phyloP scores from a whole-genome alignment of 2,329 filamentous ascomycete genomes.

The Penicillium frequentans region DNA sequence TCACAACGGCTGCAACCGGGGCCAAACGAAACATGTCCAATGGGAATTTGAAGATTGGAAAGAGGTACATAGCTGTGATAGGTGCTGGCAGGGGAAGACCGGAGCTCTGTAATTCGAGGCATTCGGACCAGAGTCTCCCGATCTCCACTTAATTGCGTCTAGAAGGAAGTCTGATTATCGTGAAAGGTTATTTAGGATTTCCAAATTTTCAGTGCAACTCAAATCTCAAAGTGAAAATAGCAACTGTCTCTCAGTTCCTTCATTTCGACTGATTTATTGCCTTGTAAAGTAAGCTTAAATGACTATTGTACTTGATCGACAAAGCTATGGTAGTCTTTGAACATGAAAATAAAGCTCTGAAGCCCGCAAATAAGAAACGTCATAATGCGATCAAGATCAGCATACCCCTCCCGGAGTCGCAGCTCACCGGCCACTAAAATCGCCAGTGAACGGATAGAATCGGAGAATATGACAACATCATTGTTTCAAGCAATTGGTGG shows the following conservation, averaged over 20 bases:
- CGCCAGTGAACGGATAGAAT: slow-evolving; percentile 16
- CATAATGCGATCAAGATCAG: slow-evolving; percentile 14
- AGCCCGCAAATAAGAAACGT: slow-evolving; percentile 9
- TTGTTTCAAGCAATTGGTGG: background rate
- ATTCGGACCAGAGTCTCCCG: background rate
- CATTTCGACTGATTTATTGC: background rate
- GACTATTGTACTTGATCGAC: background rate
- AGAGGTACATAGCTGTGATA: background rate
- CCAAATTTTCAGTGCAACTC: background rate
- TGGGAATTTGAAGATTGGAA: background rate
- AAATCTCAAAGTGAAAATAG: background rate
- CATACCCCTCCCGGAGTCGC: slow-evolving; percentile 4
- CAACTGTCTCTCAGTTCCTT: background rate
- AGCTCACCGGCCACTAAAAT: slow-evolving; percentile 12
- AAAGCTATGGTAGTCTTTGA: background rate
- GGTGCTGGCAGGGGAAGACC: background rate
- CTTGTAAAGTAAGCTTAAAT: background rate
- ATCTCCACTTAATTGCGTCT: background rate
- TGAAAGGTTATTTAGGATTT: background rate
- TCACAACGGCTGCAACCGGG: background rate
- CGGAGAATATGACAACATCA: slow-evolving; percentile 15
- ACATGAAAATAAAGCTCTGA: background rate
- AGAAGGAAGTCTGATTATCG: background rate
- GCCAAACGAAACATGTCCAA: background rate
- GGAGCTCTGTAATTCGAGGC: background rate